Base-by-base conservation (phyloP, 768 basidiomycete genomes). In the Pulveroboletus sp. region DNA sequence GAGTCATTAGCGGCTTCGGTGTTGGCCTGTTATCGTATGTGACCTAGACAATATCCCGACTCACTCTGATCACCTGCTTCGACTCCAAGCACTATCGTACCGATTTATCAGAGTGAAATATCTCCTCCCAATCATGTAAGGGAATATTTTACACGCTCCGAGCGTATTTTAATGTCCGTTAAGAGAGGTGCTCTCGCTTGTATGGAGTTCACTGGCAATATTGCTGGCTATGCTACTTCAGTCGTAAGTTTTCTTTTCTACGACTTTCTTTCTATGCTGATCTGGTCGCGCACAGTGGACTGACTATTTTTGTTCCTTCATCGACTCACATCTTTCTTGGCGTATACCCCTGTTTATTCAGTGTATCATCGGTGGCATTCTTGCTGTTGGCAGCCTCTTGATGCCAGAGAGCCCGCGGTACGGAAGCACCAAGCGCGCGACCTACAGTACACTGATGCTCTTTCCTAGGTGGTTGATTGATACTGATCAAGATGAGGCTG, bases 31-130 rank as follows among this genome's bases (percentile, higher is more conserved):
- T 95, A 46, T 90, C 87, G 88, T 92, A 62, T 60, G 86, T 77
- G 16, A 29, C 20, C 29, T 34, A 26, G 17, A 42, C 13, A 23
- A 19, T 30, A 31, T 10, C 20, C 14, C 20, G n/a, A n/a, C 26
- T 37, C 12, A 13, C 29, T 27, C 38, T 45, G 27, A 50, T 66
- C 11, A 55, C 41, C 22, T 19, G 27, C 13, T 10, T 17, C 46
- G 41, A 37, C 32, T 24, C 23, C 23, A 57, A 93, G 91, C 36
- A 93, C 91, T n/a, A 93, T 93, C 52, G 91, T 93, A 24, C 92
- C 91, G 13, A 92, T 93, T 50, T 94, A 93, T 67, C 90, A 96
- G 73, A 92, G 89, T 58, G 94, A 97, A 73, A 92, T 96, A 40
- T 93, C 91, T 5, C 93, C 94, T 26, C 89, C 94, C 3, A 78